Conservation (phyloP, 2,329 filamentous ascomycete species). For the Scedosporium dehoogii region DNA sequence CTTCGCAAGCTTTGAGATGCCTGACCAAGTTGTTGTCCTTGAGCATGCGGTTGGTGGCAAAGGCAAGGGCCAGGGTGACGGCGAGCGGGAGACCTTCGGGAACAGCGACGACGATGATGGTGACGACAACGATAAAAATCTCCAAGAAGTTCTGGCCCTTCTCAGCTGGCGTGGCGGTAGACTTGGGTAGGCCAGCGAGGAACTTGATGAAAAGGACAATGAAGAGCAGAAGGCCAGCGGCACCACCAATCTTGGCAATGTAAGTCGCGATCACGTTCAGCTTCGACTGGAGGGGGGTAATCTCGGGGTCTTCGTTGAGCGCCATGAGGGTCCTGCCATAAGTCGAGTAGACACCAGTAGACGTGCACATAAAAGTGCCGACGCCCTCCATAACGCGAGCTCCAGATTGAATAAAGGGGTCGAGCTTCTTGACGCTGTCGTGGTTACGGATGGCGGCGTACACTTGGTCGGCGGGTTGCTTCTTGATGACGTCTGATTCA, state of each 20-base stretch:
- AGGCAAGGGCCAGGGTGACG: slow-evolving; percentile 67
- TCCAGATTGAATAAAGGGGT: slow-evolving; percentile 80
- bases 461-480: slow-evolving; percentile 57
- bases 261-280: slow-evolving; percentile 66
- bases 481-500: slow-evolving; percentile 67
- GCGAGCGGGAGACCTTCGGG: slow-evolving; percentile 69
- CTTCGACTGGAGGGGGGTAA: slow-evolving; percentile 68
- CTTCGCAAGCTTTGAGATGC: slow-evolving; percentile 67
- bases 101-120: slow-evolving; percentile 71
- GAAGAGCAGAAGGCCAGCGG: slow-evolving; percentile 70
- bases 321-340: slow-evolving; percentile 69
- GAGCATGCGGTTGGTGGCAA: slow-evolving; percentile 68
- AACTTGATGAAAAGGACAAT: slow-evolving; percentile 81
- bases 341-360: slow-evolving; percentile 62
- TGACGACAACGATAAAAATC: slow-evolving; percentile 70
- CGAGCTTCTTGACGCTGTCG: slow-evolving; percentile 59
- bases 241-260: slow-evolving; percentile 69
- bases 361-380: slow-evolving; percentile 65
- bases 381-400: slow-evolving; percentile 68
- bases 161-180: slow-evolving; percentile 45
- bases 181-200: slow-evolving; percentile 52
- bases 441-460: slow-evolving; percentile 58
- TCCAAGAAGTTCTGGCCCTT: slow-evolving; percentile 73
- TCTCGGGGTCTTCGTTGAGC: slow-evolving; percentile 62
- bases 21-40: slow-evolving; percentile 70